These are phyloP conservation scores for Hanseniaspora vineae DNA, from an alignment of 805 yeast species.

Conservation along the genomic window DNA sequence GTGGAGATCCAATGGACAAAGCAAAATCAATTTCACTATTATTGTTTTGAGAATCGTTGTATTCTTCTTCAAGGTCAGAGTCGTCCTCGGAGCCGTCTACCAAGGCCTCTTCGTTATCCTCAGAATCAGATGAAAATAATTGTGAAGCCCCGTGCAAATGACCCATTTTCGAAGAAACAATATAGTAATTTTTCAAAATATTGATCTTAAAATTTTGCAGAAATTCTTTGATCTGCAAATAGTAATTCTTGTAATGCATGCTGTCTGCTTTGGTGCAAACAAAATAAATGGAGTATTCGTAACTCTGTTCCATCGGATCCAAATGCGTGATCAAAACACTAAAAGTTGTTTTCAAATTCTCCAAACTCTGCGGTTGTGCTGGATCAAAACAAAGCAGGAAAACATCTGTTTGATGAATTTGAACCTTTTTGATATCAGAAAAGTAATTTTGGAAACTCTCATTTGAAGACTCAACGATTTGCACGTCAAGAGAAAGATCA, in stretches of 20 bases:
- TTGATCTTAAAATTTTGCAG: not conserved
- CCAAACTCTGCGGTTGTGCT: slow-evolving; percentile 12
- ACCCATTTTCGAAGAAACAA: not conserved
- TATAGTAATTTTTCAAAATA: not conserved
- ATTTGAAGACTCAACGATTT: not conserved
- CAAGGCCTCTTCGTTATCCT: no score
- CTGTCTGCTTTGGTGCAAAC: not conserved
- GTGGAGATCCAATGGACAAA: no score
- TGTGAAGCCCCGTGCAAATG: no score
- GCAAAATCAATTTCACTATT: no score
- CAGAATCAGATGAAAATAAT: no score
- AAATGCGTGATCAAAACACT: not conserved
- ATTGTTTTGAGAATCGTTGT: no score
- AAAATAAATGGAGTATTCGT: not conserved
- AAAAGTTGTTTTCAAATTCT: slow-evolving; percentile 10
- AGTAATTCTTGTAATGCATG: not conserved
- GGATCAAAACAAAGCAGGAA: slow-evolving; percentile 18
- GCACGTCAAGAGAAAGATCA: not conserved
- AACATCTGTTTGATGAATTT: slow-evolving; percentile 20
- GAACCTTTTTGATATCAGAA: slow-evolving; percentile 7
- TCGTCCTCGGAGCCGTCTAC: no score
- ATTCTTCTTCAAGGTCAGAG: no score
- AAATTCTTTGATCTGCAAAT: not conserved
- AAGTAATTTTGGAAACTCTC: not conserved
- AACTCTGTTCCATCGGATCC: not conserved